A percentile compares a stretch with the other conserved stretches of the same genome.
Conservation (phyloP, 257 asterid genomes). For the Lantana camara region DNA sequence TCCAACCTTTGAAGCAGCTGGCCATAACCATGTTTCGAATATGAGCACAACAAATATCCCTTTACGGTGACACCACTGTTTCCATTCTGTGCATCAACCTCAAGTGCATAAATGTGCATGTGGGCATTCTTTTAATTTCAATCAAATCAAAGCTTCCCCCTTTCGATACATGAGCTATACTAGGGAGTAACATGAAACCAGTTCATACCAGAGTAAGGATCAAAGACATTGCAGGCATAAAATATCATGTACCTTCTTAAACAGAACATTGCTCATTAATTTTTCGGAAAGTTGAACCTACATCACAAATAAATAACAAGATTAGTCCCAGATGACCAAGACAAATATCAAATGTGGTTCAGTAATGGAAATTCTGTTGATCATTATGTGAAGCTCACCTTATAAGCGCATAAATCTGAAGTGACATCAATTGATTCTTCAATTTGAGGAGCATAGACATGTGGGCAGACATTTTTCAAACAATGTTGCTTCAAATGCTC, state of each 20-base stretch:
- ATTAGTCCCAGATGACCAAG: constrained; percentile 31
- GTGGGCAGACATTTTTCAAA: constrained; percentile 76
- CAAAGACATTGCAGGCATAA: background rate
- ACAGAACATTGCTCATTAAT: constrained; percentile 83
- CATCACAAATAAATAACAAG: constrained; percentile 30
- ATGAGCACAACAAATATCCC: background rate
- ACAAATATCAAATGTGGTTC: constrained; percentile 10
- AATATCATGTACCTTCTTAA: constrained; percentile 74
- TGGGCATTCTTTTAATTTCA: constrained; percentile 9
- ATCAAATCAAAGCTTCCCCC: constrained; percentile 9
- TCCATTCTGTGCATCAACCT: constrained; percentile 12
- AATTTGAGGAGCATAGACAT: constrained; percentile 92
- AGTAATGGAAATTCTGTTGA: constrained; percentile 3
- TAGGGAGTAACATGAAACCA: background rate
- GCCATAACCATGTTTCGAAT: background rate
- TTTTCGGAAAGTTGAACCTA: constrained; percentile 97
- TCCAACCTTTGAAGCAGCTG: constrained; percentile 21
- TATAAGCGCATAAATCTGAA: constrained; percentile 97
- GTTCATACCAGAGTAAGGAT: constrained; percentile 1
- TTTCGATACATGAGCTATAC: constrained; percentile 14
- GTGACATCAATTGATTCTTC: constrained; percentile 98
- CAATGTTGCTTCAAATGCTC: constrained; percentile 96
- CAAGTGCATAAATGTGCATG: background rate
- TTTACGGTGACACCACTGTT: background rate
- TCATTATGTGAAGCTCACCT: constrained; percentile 44